Percentiles rank a stretch among this genome's conserved stretches.
phyloP scores from a whole-genome alignment of 768 basidiomycete species.

The Suillus fuscotomentosus region DNA sequence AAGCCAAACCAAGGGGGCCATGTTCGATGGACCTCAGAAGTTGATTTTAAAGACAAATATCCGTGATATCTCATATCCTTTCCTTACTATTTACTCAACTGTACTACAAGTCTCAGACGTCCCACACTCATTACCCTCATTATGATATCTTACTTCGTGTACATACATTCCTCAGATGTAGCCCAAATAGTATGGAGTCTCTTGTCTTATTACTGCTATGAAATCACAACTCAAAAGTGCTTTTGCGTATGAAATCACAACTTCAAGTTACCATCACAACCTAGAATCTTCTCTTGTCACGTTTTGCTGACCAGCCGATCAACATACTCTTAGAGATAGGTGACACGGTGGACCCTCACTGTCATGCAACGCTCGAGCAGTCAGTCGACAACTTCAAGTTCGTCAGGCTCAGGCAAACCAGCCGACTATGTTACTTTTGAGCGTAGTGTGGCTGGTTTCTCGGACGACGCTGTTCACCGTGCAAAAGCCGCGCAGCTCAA shows the following conservation, averaged over 20 bases:
- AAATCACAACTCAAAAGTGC: neutral
- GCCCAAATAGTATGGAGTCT: neutral
- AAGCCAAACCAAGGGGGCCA: slow-evolving; percentile 5
- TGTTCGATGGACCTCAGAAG: slow-evolving; percentile 26
- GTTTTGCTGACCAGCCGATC: neutral
- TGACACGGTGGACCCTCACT: neutral
- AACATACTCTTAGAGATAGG: neutral
- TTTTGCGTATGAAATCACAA: neutral
- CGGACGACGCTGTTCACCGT: slow-evolving; percentile 76
- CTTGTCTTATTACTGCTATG: neutral
- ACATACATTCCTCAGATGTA: neutral
- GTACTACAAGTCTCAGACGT: neutral
- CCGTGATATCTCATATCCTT: neutral
- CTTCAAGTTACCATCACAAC: slow-evolving; percentile 1
- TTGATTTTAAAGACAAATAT: neutral
- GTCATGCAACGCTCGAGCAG: slow-evolving; percentile 32
- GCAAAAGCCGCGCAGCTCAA: slow-evolving; percentile 93
- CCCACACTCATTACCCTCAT: neutral
- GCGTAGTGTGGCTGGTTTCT: slow-evolving; percentile 71
- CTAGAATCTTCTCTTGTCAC: neutral
- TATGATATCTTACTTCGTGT: neutral
- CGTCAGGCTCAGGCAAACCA: slow-evolving; percentile 34
- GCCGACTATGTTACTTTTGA: slow-evolving; percentile 92
- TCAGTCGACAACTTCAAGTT: slow-evolving; percentile 17
- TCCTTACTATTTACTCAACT: neutral